Base-by-base conservation (phyloP, 495 filamentous ascomycete species). In the Collariella sp. region DNA sequence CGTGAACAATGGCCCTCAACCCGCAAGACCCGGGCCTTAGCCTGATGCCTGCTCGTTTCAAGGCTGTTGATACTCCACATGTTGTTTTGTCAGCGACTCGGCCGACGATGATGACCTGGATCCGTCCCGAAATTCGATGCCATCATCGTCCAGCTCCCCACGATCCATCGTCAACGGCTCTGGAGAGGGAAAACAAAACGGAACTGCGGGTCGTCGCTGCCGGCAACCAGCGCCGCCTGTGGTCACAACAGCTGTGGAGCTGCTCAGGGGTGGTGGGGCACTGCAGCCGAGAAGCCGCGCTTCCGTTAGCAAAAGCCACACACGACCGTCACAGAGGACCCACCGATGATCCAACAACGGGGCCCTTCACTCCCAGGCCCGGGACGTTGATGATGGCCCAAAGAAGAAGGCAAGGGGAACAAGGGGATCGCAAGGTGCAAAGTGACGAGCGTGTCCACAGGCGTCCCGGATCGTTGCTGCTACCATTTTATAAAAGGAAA, bases 231-330 rank as follows among this genome's bases (percentile, higher is more conserved):
- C 40, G 7, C 41, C 24, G 20, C 26, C 34, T 26, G 19, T 44
- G 43, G 53, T 38, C 46, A 38, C 45, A 49, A 24, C 36, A 19
- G 26, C 33, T n/a, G 54, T 45, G 54, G 54, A 46, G 45, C 52
- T 15, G 38, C 35, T 34, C 18, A 44, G 43, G 1, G 15, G 36
- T n/a, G 38, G 52, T 48, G 44, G 44, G 38, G 52, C 34, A 7
- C 36, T 29, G 51, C 51, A 46, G 16, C 33, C 49, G 26, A 35
- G 4, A 47, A 41, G 18, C 44, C 50, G 55, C 34, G 24, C 42
- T 16, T 53, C 44, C 50, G 44, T 43, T 52, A 4, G 29, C 33
- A 26, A 18, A 46, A 52, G 49, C 55, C 49, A 53, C 45, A 42
- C 19, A 20, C 41, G 46, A 31, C 55, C 48, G 48, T 47, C 20